phyloP scores from a whole-genome alignment of 345 rosid genomes.

The Bruguiera gymnorhiza region DNA sequence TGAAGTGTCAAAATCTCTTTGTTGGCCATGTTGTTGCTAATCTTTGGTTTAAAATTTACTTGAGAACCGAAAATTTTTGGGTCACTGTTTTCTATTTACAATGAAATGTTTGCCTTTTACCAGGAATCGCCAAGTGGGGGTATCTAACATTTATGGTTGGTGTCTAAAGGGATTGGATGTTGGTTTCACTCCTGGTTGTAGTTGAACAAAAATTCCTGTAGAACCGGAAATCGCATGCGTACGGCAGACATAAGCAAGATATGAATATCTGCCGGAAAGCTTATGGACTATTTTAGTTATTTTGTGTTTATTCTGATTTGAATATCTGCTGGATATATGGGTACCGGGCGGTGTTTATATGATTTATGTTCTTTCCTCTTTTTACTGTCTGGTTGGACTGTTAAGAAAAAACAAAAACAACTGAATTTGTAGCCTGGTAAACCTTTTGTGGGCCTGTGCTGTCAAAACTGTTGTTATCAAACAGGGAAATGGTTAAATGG shows the following conservation, averaged over 20 bases:
- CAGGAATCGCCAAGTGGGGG: neutral
- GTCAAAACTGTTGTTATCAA: slow-evolving; percentile 58
- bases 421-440: slow-evolving; percentile 23
- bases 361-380: slow-evolving; percentile 13
- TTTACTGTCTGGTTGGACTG: slow-evolving; percentile 11
- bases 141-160: slow-evolving; percentile 8
- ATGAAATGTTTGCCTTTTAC: neutral
- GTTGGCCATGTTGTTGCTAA: slow-evolving; percentile 27
- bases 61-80: slow-evolving; percentile 11
- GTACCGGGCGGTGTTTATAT: slow-evolving; percentile 6
- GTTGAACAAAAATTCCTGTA: no score
- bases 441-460: slow-evolving; percentile 43
- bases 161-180: neutral
- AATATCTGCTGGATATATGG: neutral
- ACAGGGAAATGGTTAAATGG: slow-evolving; percentile 30
- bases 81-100: slow-evolving; percentile 5
- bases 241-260: no score
- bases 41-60: slow-evolving; percentile 8
- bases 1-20: slow-evolving; percentile 33
- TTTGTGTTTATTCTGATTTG: neutral
- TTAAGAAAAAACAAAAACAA: slow-evolving; percentile 24
- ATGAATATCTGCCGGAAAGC: no score
- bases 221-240: no score
- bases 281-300: neutral
- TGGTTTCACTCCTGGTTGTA: no score